phyloP scores from a whole-genome alignment of 306 rosid species.

The Echinosophora koreensis region DNA sequence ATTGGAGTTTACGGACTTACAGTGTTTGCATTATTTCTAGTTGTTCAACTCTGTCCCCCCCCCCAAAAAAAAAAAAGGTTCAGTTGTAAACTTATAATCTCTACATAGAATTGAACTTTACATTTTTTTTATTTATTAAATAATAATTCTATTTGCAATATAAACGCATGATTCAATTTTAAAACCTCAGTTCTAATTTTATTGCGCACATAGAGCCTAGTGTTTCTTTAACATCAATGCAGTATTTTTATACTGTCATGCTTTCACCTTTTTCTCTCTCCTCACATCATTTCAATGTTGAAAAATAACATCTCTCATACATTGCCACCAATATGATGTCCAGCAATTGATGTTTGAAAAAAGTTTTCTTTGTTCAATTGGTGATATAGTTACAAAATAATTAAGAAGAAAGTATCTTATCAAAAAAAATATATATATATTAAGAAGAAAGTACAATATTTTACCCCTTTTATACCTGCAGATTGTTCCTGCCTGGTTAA shows the following conservation, averaged over 20 bases:
- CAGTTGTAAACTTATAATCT: background rate
- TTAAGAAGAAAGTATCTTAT: too few species aligned
- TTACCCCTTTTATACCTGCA: slow-evolving; percentile 30
- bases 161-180: background rate
- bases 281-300: too few species aligned
- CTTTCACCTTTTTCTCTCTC: too few species aligned
- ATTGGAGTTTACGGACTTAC: background rate
- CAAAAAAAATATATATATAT: too few species aligned
- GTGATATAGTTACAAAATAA: background rate
- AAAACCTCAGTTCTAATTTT: background rate
- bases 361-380: background rate
- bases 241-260: too few species aligned
- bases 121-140: background rate
- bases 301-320: too few species aligned
- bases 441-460: too few species aligned
- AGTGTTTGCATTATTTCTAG: background rate
- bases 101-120: slow-evolving; percentile 1
- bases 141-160: background rate
- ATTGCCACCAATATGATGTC: too few species aligned
- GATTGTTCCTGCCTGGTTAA: slow-evolving; percentile 56
- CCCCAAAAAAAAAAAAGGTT: background rate
- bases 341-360: too few species aligned
- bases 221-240: background rate
- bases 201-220: background rate
- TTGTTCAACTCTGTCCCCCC: background rate